A percentile compares a stretch with the other conserved stretches of the same genome.
phyloP scores from a whole-genome alignment of 176 grass and related monocot genomes.

The Aegilops sharonensis region DNA sequence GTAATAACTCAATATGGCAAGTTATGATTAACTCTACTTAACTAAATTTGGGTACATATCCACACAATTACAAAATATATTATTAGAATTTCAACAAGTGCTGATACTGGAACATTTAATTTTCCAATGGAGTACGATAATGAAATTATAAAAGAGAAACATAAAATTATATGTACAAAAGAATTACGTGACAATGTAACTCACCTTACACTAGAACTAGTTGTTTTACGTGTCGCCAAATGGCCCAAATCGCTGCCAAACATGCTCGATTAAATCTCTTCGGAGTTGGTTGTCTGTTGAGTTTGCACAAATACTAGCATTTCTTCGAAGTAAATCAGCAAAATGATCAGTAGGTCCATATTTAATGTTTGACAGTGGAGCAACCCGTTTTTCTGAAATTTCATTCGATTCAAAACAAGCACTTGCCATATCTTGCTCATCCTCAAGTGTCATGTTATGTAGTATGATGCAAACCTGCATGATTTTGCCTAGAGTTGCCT shows the following conservation, averaged over 20 bases:
- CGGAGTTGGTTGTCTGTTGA: slow-evolving; percentile 15
- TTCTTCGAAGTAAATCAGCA: slow-evolving; percentile 13
- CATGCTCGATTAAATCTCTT: slow-evolving; percentile 31
- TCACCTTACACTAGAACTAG: neutral
- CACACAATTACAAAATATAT: neutral
- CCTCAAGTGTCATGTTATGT: slow-evolving; percentile 41
- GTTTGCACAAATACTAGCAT: slow-evolving; percentile 14
- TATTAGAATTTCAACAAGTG: neutral
- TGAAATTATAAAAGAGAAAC: neutral
- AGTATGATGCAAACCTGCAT: slow-evolving; percentile 37
- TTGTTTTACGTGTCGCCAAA: slow-evolving; percentile 21
- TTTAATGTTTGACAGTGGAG: slow-evolving; percentile 8
- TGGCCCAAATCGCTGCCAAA: slow-evolving; percentile 44
- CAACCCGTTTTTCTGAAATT: neutral
- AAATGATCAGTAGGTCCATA: slow-evolving; percentile 20
- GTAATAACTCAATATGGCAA: neutral
- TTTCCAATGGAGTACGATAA: neutral
- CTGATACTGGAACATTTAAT: neutral
- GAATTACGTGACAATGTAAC: neutral
- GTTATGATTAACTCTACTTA: neutral
- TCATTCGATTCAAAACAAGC: slow-evolving; percentile 25
- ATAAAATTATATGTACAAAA: neutral
- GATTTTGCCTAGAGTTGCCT: slow-evolving; percentile 30
- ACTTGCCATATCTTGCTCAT: slow-evolving; percentile 39
- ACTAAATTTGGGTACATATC: neutral